phyloP scores from a whole-genome alignment of 148 eudicot species.

The Persicaria tinctoria region DNA sequence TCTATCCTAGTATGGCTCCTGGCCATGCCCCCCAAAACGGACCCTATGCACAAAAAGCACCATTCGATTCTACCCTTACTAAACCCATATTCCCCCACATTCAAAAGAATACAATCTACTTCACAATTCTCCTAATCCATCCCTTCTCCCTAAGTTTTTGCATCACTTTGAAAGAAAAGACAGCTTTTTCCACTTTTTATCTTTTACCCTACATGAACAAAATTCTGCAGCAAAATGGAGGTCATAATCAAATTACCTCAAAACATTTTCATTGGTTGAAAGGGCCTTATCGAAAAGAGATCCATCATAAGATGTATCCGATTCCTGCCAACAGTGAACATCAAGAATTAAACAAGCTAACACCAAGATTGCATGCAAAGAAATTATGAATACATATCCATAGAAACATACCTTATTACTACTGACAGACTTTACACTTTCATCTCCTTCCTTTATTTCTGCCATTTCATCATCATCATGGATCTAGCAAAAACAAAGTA shows the following conservation, averaged over 20 bases:
- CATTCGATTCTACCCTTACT: too few species aligned
- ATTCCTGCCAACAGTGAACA: slow-evolving; percentile 25
- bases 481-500: slow-evolving; percentile 35
- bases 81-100: too few species aligned
- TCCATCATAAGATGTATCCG: slow-evolving; percentile 29
- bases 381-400: not conserved
- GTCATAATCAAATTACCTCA: slow-evolving; percentile 31
- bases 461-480: slow-evolving; percentile 74
- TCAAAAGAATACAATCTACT: too few species aligned
- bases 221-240: not conserved
- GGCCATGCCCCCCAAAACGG: too few species aligned
- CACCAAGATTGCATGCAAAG: slow-evolving; percentile 3
- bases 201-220: not conserved
- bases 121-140: too few species aligned
- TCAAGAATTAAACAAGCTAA: slow-evolving; percentile 4
- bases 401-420: slow-evolving; percentile 32
- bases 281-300: slow-evolving; percentile 29
- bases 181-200: not conserved
- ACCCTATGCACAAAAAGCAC: too few species aligned
- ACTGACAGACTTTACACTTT: slow-evolving; percentile 34
- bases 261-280: slow-evolving; percentile 18
- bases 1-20: too few species aligned
- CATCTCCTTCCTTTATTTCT: slow-evolving; percentile 64
- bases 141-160: too few species aligned
- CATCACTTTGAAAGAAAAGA: not conserved